These are phyloP conservation scores for Colletotrichum spinosum DNA, from an alignment of 2,329 filamentous ascomycete genomes.

Conservation along the genomic window DNA sequence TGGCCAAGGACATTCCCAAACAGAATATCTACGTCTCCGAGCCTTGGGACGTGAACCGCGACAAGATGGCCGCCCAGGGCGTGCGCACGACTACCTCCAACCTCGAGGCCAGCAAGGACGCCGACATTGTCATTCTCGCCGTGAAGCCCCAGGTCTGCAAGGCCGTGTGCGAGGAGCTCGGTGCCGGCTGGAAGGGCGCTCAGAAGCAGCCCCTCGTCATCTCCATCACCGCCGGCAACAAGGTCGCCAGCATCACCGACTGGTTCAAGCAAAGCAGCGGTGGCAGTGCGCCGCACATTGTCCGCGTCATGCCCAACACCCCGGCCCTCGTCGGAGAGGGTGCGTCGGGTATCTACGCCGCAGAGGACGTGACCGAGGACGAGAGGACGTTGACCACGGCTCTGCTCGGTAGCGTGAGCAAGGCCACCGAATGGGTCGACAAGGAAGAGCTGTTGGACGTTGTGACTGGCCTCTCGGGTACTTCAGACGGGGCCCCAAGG, in stretches of 20 bases:
- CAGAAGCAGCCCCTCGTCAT: slow-evolving; percentile 56
- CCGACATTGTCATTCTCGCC: slow-evolving; percentile 61
- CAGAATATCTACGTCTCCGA: slow-evolving; percentile 61
- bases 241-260: slow-evolving; percentile 53
- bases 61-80: slow-evolving; percentile 59
- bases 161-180: slow-evolving; percentile 59
- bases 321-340: slow-evolving; percentile 63
- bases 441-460: slow-evolving; percentile 62
- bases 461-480: slow-evolving; percentile 62
- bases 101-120: slow-evolving; percentile 54
- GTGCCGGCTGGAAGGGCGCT: slow-evolving; percentile 43
- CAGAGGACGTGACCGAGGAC: slow-evolving; percentile 52
- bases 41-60: slow-evolving; percentile 64
- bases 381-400: slow-evolving; percentile 56
- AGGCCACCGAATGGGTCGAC: slow-evolving; percentile 62
- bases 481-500: slow-evolving; percentile 30
- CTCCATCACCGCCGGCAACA: slow-evolving; percentile 63
- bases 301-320: slow-evolving; percentile 66
- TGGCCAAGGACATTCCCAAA: slow-evolving; percentile 55
- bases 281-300: slow-evolving; percentile 54
- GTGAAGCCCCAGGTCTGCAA: slow-evolving; percentile 64
- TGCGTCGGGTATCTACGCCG: slow-evolving; percentile 60
- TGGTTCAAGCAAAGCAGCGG: slow-evolving; percentile 53
- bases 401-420: slow-evolving; percentile 59
- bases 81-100: slow-evolving; percentile 60